Percentiles rank a stretch among this genome's conserved stretches.
These are phyloP conservation scores for Gnomoniopsis sp. DNA, from an alignment of 2,329 filamentous ascomycete species.

Conservation along the genomic window DNA sequence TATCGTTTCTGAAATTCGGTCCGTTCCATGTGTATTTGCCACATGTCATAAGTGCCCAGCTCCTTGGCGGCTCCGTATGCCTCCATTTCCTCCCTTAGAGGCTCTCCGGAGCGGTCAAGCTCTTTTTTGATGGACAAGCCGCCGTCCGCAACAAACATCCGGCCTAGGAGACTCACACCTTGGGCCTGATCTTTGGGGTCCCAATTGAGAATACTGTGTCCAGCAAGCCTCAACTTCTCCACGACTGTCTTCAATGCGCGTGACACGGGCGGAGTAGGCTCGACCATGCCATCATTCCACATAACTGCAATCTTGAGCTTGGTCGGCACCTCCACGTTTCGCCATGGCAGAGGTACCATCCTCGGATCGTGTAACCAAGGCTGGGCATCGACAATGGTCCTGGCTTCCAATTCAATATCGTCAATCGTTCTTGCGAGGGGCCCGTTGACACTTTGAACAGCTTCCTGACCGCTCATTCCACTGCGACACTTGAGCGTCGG, in stretches of 20 bases:
- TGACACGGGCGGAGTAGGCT: constrained; percentile 62
- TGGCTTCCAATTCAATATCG: constrained; percentile 54
- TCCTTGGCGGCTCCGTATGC: constrained; percentile 31
- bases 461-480: constrained; percentile 63
- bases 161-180: constrained; percentile 34
- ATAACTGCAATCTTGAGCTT: constrained; percentile 58
- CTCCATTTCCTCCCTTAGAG: constrained; percentile 36
- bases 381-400: constrained; percentile 43
- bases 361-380: constrained; percentile 58
- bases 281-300: constrained; percentile 62
- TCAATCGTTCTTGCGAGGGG: constrained; percentile 55
- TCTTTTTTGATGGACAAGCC: constrained; percentile 37
- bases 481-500: constrained; percentile 51
- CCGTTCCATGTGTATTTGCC: constrained; percentile 44
- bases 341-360: constrained; percentile 59
- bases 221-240: constrained; percentile 38
- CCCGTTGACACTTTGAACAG: constrained; percentile 61
- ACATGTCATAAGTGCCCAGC: constrained; percentile 42
- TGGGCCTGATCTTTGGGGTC: constrained; percentile 38
- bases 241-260: constrained; percentile 50
- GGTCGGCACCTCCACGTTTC: constrained; percentile 28
- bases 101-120: constrained; percentile 40
- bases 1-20: constrained; percentile 43
- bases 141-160: constrained; percentile 49
- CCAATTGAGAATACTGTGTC: constrained; percentile 53